Evolutionary conservation across 139 green algal species (phyloP), one percentile per base, ranked within the genome.

Genomic region (Micractinium conductrix): DNA sequence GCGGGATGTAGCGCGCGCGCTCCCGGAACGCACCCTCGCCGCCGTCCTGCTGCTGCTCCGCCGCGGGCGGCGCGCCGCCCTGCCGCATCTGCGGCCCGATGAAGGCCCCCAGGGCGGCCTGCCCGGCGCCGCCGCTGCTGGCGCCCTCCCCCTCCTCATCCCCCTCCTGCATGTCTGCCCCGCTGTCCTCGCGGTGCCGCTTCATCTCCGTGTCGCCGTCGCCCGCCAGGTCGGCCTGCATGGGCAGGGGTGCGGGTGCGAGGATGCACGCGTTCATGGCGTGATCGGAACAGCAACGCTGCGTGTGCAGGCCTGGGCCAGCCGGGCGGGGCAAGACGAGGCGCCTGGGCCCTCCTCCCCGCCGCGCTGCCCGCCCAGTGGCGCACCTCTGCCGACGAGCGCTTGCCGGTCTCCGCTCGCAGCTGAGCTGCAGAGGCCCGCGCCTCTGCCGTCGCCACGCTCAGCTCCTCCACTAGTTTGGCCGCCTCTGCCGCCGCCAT

Each of bases 341-440:
- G n/a, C n/a, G n/a, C n/a, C n/a, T n/a, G n/a, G n/a, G n/a, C n/a
- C n/a, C n/a, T n/a, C n/a, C n/a, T n/a, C n/a, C n/a, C n/a, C n/a
- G n/a, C n/a, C n/a, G n/a, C n/a, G n/a, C n/a, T n/a, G n/a, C n/a
- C n/a, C n/a, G n/a, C n/a, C n/a, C n/a, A n/a, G n/a, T n/a, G n/a
- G n/a, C n/a, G n/a, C 63, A 93, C 92, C 88, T 95, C 87, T 0
- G 63, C 71, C 6, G 76, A 92, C 28, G 85, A 89, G 14, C 93
- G 93, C 73, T 96, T 96, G 8, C 88, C 58, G 1, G 89, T 84
- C 81, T 97, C 94, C 22, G 76, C 85, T 80, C 94, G 88, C 14
- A 83, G 37, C 73, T 81, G 76, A 44, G 88, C 85, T 0, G 91
- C 86, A 50, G 92, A 93, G 0, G 87, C 88, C 21, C 60, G 72